These are phyloP conservation scores for Fraxinus nigra DNA, from an alignment of 305 asterid species.

Conservation along the genomic window DNA sequence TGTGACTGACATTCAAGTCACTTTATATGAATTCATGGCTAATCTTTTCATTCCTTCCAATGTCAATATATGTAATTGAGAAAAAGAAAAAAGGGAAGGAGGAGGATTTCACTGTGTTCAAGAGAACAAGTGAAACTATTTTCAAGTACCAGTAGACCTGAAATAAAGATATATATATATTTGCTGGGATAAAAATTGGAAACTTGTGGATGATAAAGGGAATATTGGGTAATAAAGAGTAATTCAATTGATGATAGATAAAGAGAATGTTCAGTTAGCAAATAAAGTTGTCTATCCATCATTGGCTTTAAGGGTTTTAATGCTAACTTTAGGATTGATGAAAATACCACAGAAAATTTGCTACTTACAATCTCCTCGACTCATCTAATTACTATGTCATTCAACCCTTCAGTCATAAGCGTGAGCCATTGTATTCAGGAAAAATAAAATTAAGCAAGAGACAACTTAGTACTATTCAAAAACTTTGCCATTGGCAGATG, in stretches of 20 bases:
- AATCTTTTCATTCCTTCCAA: not conserved
- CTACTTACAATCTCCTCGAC: not conserved
- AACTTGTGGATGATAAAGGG: not conserved
- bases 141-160: not conserved
- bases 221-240: not conserved
- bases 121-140: not conserved
- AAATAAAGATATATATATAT: not conserved
- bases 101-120: not conserved
- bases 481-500: not conserved
- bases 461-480: not conserved
- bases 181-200: not conserved
- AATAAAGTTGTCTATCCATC: not conserved
- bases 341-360: not conserved
- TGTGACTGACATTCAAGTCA: not conserved
- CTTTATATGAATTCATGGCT: not conserved
- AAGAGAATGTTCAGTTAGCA: not conserved
- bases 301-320: not conserved
- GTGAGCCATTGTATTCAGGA: no score
- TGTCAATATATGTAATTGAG: not conserved
- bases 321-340: not conserved
- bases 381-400: not conserved
- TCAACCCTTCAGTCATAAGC: not conserved
- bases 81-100: not conserved
- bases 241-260: not conserved
- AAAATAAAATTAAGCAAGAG: not conserved